A percentile compares a stretch with the other conserved stretches of the same genome.
These are phyloP conservation scores for Coemansia sp. DNA, from an alignment of 192 early-diverging fungal genomes.

Conservation along the genomic window DNA sequence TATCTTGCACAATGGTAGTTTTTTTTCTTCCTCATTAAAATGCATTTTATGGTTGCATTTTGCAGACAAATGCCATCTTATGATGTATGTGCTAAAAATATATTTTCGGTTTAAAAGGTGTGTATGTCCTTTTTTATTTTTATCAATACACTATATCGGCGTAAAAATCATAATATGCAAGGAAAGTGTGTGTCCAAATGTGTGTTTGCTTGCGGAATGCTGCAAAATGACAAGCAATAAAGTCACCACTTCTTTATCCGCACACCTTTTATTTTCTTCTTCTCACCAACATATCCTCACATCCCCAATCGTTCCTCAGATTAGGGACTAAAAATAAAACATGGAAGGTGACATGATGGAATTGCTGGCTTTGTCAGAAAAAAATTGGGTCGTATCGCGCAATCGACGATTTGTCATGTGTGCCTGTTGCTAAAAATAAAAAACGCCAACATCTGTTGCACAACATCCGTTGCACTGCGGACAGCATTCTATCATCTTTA, in stretches of 20 bases:
- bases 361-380: background rate
- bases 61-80: constrained; percentile 4
- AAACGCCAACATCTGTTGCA: background rate
- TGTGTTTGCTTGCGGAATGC: background rate
- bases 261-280: background rate
- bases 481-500: background rate
- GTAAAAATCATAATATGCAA: too few relatives aligned
- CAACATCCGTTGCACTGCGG: background rate
- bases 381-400: background rate
- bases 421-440: constrained; percentile 2
- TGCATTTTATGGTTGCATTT: background rate
- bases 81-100: constrained; percentile 5
- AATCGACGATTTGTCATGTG: background rate
- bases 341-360: too few relatives aligned
- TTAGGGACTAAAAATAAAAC: constrained; percentile 5
- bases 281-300: background rate
- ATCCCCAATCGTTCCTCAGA: too few relatives aligned
- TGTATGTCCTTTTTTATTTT: background rate
- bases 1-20: background rate
- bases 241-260: background rate
- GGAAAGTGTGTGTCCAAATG: background rate
- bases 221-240: background rate
- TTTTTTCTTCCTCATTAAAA: background rate
- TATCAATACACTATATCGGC: too few relatives aligned
- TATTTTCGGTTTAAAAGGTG: background rate